Evolutionary conservation across 352 stramenopile genomes (phyloP).

Genomic region (Plasmopara halstedii): DNA sequence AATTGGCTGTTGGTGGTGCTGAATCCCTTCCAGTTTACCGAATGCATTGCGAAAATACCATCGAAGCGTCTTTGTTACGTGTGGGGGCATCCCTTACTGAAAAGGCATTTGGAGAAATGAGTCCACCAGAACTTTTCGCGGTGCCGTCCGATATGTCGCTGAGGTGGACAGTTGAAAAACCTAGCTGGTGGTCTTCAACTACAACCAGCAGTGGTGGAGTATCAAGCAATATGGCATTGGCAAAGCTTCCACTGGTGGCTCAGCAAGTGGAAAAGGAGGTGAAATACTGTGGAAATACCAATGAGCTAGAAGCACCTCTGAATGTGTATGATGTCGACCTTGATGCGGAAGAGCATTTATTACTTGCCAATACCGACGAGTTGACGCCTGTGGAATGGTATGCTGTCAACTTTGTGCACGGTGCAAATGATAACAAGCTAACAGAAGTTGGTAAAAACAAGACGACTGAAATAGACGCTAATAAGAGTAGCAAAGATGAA

Average conservation of each 20-base stretch:
- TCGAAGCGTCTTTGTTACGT: constrained; percentile 69
- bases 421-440: constrained; percentile 52
- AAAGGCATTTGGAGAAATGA: constrained; percentile 76
- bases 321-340: constrained; percentile 60
- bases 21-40: constrained; percentile 62
- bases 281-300: constrained; percentile 34
- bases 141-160: constrained; percentile 38
- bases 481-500: constrained; percentile 16
- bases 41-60: constrained; percentile 71
- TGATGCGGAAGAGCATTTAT: constrained; percentile 71
- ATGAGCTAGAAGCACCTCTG: constrained; percentile 40
- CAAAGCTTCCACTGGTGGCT: constrained; percentile 23
- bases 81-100: constrained; percentile 65
- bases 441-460: constrained; percentile 8
- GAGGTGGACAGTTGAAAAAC: constrained; percentile 47
- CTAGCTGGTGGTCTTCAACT: constrained; percentile 55
- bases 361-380: constrained; percentile 78
- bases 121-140: constrained; percentile 54
- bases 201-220: constrained; percentile 26
- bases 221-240: constrained; percentile 16
- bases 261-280: constrained; percentile 35
- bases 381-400: constrained; percentile 82
- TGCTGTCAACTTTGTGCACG: constrained; percentile 68
- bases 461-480: constrained; percentile 7
- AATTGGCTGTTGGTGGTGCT: constrained; percentile 37